Conservation (phyloP, 2,329 filamentous ascomycete species). For the Kalmusia sp. region DNA sequence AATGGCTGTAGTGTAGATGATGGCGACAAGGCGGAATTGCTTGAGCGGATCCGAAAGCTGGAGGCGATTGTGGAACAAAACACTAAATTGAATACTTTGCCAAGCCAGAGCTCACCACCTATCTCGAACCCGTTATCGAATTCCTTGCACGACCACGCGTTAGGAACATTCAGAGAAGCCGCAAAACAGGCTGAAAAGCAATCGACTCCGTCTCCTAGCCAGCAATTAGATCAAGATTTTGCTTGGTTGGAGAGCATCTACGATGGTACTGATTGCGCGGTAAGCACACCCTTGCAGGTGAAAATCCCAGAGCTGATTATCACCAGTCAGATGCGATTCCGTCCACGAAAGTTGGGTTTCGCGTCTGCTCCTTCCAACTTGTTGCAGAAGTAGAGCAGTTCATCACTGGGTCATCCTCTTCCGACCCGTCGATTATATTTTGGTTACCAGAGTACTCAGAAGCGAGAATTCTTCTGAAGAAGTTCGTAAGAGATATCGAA, state of each 20-base stretch:
- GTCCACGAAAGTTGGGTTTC: constrained; percentile 12
- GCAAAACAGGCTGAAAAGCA: neutral
- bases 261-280: constrained; percentile 9
- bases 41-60: constrained; percentile 21
- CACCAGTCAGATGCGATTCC: constrained; percentile 3
- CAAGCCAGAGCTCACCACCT: neutral
- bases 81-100: neutral
- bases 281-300: neutral
- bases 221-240: constrained; percentile 19
- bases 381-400: constrained; percentile 7
- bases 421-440: constrained; percentile 28
- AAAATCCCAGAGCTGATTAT: neutral
- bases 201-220: constrained; percentile 1
- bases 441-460: constrained; percentile 47
- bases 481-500: constrained; percentile 41
- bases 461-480: constrained; percentile 39
- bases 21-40: constrained; percentile 13
- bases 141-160: neutral
- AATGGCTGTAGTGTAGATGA: neutral
- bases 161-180: neutral
- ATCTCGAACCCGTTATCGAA: neutral
- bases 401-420: constrained; percentile 6
- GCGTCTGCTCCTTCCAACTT: constrained; percentile 15
- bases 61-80: constrained; percentile 17
- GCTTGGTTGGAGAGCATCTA: constrained; percentile 25